phyloP scores from a whole-genome alignment of 352 stramenopile genomes.

The Phytophthora lateralis region DNA sequence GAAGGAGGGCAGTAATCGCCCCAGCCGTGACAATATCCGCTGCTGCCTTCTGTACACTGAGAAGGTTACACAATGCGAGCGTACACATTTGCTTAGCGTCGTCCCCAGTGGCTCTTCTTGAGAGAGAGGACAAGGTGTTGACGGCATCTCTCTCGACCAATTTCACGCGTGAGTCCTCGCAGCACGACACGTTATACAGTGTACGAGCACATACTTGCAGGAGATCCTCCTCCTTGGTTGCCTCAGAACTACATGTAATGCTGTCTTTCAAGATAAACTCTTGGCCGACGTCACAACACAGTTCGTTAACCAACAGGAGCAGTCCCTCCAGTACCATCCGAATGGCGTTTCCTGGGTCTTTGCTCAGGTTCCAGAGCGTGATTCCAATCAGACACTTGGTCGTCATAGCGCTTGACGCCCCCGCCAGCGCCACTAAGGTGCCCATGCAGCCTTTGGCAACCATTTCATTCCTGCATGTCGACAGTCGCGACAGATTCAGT shows the following conservation, averaged over 20 bases:
- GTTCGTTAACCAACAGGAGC: conserved; percentile 60
- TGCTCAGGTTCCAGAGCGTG: conserved; percentile 74
- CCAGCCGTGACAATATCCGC: conserved; percentile 71
- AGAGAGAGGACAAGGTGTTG: conserved; percentile 55
- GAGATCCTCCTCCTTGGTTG: conserved; percentile 29
- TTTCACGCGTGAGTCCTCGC: conserved; percentile 65
- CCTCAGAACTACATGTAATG: background rate
- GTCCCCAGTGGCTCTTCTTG: conserved; percentile 31
- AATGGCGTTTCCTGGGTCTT: conserved; percentile 62
- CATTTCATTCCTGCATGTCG: conserved; percentile 68
- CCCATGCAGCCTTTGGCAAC: conserved; percentile 75
- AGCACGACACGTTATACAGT: conserved; percentile 78
- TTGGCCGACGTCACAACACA: conserved; percentile 27
- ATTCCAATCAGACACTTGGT: conserved; percentile 64
- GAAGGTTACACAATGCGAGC: conserved; percentile 74
- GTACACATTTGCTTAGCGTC: conserved; percentile 82
- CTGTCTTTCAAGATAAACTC: background rate
- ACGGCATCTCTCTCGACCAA: conserved; percentile 76
- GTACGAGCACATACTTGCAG: conserved; percentile 57
- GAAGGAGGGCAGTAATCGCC: conserved; percentile 66
- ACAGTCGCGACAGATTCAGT: conserved; percentile 69
- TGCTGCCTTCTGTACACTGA: conserved; percentile 75
- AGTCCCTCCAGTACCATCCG: conserved; percentile 84
- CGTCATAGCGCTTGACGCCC: conserved; percentile 26
- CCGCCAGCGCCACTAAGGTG: conserved; percentile 54